Evolutionary conservation across 1,139 yeast species (phyloP), one percentile per base, ranked within the genome.

Genomic region (Hemisphaericaspora lyxosophila): DNA sequence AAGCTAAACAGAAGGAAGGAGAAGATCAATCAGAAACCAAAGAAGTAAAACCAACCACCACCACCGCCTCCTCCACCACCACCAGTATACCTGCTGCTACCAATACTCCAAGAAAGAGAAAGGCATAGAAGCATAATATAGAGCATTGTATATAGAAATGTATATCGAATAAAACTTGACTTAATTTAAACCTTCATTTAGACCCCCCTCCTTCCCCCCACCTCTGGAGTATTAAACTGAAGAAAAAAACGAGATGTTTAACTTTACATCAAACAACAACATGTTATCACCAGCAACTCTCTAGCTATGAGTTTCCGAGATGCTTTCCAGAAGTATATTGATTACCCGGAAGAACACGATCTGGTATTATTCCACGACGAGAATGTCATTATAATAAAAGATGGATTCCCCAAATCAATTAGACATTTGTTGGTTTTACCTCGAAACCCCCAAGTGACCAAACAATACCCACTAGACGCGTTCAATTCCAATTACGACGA

Each of bases 401-500:
- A 86, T 54, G 56, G 56, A 34, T 86, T 64, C 53, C 88, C 92
- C 12, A 86, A 86, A 54, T 64, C 90, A 1, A 49, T 62, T 12
- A 63, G 77, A 18, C 95, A 86, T 54, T 70, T 72, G 44, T 61
- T 86, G 35, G 64, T 86, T 2, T 57, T 86, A 22, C 90, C 94
- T 1, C 62, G 82, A 41, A 63, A 67, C 36, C 41, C 44, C 0
- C 34, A 48, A 5, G 47, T 73, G 18, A 70, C 85, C 3, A 56
- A 49, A 15, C 41, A 49, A 14, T 77, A 75, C 44, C 95, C 95
- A 4, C 58, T 80, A 31, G 62, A 61, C 15, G 86, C 75, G 1
- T 73, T 85, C 42, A 50, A 49, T 26, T 43, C 59, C 4, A 58
- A 67, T 14, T 48, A 48, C 24, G 31, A 34, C 4, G 42, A 42